These are phyloP conservation scores for Skeletonema tropicum DNA, from an alignment of 108 stramenopile species.

Conservation along the genomic window DNA sequence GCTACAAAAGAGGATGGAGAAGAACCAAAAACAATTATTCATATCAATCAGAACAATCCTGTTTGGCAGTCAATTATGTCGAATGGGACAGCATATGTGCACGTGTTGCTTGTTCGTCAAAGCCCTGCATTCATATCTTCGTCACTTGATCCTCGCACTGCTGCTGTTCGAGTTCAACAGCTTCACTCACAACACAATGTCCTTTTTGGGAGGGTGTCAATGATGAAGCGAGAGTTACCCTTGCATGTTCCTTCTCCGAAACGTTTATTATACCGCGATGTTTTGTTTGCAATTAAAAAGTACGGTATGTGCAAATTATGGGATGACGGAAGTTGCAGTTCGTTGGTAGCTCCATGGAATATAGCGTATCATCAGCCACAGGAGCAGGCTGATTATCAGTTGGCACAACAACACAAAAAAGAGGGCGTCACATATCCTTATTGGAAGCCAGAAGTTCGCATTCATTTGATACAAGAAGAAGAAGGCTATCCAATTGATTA, in stretches of 20 bases:
- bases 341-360: constrained; percentile 75
- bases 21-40: constrained; percentile 53
- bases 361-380: constrained; percentile 64
- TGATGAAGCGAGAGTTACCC: constrained; percentile 79
- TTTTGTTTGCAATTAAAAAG: constrained; percentile 58
- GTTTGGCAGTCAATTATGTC: constrained; percentile 69
- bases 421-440: constrained; percentile 70
- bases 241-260: constrained; percentile 70
- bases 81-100: constrained; percentile 72
- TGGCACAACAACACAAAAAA: constrained; percentile 61
- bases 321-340: constrained; percentile 12
- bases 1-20: constrained; percentile 20
- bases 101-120: constrained; percentile 67
- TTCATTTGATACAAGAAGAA: constrained; percentile 77
- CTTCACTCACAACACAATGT: constrained; percentile 50
- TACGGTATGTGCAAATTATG: constrained; percentile 38
- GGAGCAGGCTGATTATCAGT: constrained; percentile 52
- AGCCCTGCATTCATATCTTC: constrained; percentile 32
- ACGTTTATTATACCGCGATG: constrained; percentile 67
- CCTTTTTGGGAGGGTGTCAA: constrained; percentile 66
- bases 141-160: constrained; percentile 30
- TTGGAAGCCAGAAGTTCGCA: constrained; percentile 85
- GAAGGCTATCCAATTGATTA: constrained; percentile 71
- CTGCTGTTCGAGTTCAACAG: constrained; percentile 38
- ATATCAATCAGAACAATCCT: constrained; percentile 52